These are phyloP conservation scores for Malania oleifera DNA, from an alignment of 164 flowering plant species.

Conservation along the genomic window DNA sequence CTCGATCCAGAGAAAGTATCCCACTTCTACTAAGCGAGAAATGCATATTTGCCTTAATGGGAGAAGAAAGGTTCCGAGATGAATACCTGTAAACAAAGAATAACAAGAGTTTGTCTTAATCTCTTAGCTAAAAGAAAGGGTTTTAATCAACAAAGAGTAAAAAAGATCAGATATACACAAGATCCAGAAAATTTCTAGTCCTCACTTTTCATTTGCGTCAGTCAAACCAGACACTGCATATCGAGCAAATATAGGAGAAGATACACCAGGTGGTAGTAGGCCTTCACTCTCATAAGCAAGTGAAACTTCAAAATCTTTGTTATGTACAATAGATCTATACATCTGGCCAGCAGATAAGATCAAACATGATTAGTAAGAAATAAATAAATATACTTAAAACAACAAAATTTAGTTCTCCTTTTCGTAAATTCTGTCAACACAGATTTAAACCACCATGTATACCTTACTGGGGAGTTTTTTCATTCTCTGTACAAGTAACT, in stretches of 20 bases:
- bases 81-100: slow-evolving; percentile 52
- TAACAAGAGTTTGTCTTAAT: too few relatives aligned
- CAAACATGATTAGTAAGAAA: slow-evolving; percentile 6
- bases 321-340: slow-evolving; percentile 70
- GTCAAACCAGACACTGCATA: slow-evolving; percentile 78
- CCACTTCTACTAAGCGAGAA: slow-evolving; percentile 95
- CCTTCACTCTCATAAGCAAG: slow-evolving; percentile 72
- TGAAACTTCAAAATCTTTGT: slow-evolving; percentile 87
- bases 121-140: background rate
- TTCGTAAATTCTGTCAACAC: background rate
- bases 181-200: slow-evolving; percentile 4
- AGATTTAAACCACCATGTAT: slow-evolving; percentile 2
- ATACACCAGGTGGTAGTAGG: slow-evolving; percentile 72
- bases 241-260: slow-evolving; percentile 61
- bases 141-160: background rate
- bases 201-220: slow-evolving; percentile 84
- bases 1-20: slow-evolving; percentile 74
- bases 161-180: background rate
- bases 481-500: slow-evolving; percentile 72
- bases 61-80: slow-evolving; percentile 82
- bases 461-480: slow-evolving; percentile 97
- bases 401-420: background rate
- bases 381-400: background rate
- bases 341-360: slow-evolving; percentile 43
- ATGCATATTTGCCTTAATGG: slow-evolving; percentile 88